A percentile compares a stretch with the other conserved stretches of the same genome.
Conservation (phyloP, 495 filamentous ascomycete genomes). For the Annulohypoxylon bovei region DNA sequence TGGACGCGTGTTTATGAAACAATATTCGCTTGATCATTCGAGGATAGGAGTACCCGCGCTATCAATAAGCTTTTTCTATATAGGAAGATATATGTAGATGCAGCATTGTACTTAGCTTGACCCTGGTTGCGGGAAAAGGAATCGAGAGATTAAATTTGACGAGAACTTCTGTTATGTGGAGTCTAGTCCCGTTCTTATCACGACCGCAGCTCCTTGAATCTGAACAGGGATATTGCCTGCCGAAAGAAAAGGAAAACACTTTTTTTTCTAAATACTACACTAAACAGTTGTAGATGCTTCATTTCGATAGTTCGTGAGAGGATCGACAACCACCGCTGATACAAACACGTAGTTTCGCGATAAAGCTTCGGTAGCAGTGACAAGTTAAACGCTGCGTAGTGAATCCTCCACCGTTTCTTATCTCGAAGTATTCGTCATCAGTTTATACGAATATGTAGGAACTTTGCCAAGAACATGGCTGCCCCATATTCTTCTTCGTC, state of each 20-base stretch:
- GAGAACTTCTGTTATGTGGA: background rate
- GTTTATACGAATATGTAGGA: too few relatives aligned
- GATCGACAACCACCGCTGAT: background rate
- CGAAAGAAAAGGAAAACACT: background rate
- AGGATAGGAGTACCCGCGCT: constrained; percentile 1
- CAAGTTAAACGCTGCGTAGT: background rate
- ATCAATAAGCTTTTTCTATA: background rate
- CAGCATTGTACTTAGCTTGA: too few relatives aligned
- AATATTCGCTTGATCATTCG: constrained; percentile 22
- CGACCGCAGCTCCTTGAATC: background rate
- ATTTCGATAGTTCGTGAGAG: background rate
- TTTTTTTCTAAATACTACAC: background rate
- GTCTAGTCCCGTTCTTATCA: background rate
- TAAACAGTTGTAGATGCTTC: background rate
- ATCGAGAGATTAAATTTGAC: background rate
- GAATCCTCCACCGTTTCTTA: background rate
- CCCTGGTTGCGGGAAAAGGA: background rate
- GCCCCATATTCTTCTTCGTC: background rate
- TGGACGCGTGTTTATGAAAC: constrained; percentile 35
- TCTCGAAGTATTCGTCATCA: constrained; percentile 3
- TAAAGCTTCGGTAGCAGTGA: background rate
- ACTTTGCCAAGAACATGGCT: background rate
- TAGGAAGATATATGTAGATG: background rate
- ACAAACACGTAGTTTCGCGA: background rate
- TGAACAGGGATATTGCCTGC: background rate